phyloP scores from a whole-genome alignment of 2,329 filamentous ascomycete genomes.

The Corynespora cassiicola region DNA sequence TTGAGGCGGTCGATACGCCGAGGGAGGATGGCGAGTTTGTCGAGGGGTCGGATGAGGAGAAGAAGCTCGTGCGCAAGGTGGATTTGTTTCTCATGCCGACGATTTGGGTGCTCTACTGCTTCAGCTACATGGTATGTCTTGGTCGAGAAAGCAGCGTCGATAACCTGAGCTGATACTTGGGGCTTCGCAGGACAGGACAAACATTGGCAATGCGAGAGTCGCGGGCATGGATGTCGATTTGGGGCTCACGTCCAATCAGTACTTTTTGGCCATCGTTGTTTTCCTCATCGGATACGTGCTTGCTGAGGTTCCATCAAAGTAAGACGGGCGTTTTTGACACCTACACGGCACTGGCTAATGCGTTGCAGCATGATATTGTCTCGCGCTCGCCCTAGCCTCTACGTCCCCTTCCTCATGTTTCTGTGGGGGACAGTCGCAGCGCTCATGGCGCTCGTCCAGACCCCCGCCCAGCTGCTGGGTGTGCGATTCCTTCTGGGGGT shows the following conservation, averaged over 20 bases:
- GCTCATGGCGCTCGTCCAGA: slow-evolving; percentile 25
- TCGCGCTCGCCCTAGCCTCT: slow-evolving; percentile 24
- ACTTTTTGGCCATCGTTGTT: slow-evolving; percentile 30
- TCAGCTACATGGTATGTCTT: slow-evolving; percentile 27
- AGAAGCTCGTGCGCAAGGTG: slow-evolving; percentile 29
- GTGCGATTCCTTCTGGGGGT: slow-evolving; percentile 31
- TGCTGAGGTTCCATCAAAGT: slow-evolving; percentile 32
- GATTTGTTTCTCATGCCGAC: slow-evolving; percentile 32
- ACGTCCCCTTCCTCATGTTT: slow-evolving; percentile 27
- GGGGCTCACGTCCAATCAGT: slow-evolving; percentile 59
- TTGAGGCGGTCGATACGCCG: background rate
- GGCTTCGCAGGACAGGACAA: slow-evolving; percentile 25
- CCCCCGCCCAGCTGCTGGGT: slow-evolving; percentile 24
- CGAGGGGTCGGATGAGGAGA: slow-evolving; percentile 23
- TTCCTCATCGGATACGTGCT: slow-evolving; percentile 30
- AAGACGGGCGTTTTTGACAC: background rate
- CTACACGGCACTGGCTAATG: slow-evolving; percentile 1
- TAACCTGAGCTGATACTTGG: background rate
- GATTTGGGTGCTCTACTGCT: slow-evolving; percentile 30
- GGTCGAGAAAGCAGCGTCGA: too few relatives aligned
- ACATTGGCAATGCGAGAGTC: slow-evolving; percentile 52
- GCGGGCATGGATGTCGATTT: slow-evolving; percentile 31
- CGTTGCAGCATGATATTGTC: slow-evolving; percentile 25
- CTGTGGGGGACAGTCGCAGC: slow-evolving; percentile 26
- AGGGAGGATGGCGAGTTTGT: slow-evolving; percentile 8